Conservation (phyloP, 2,329 filamentous ascomycete species). For the Neonectria punicea region DNA sequence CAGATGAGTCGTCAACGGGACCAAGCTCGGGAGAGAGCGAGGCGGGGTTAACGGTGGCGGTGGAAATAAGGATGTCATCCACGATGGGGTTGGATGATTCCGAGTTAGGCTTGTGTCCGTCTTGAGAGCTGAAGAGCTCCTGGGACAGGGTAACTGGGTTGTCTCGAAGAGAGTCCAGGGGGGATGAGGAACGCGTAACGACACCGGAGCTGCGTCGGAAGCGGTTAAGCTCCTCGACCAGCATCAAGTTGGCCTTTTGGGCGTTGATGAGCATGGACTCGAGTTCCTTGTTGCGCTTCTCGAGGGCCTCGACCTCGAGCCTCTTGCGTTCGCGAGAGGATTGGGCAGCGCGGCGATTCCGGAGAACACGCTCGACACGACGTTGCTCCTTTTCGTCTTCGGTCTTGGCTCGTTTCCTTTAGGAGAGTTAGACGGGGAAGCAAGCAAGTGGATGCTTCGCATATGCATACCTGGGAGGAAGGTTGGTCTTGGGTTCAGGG, state of each 20-base stretch:
- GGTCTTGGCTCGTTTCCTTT: constrained; percentile 95
- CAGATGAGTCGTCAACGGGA: constrained; percentile 59
- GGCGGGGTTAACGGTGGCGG: constrained; percentile 68
- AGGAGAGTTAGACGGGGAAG: constrained; percentile 38
- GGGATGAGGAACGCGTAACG: constrained; percentile 53
- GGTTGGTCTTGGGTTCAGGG: constrained; percentile 94
- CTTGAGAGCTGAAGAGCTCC: constrained; percentile 65
- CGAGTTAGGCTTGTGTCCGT: constrained; percentile 46
- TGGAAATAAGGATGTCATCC: constrained; percentile 56
- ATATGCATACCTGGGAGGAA: constrained; percentile 80
- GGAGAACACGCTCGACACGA: constrained; percentile 94
- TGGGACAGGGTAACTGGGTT: constrained; percentile 68
- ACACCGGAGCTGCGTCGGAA: constrained; percentile 58
- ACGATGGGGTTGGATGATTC: constrained; percentile 50
- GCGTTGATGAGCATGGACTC: constrained; percentile 70
- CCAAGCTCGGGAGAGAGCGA: constrained; percentile 68
- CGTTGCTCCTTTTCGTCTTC: constrained; percentile 99
- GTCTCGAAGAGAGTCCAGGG: constrained; percentile 55
- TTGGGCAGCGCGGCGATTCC: constrained; percentile 95
- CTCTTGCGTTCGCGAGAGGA: constrained; percentile 96
- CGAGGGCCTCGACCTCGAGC: constrained; percentile 85
- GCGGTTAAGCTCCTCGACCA: constrained; percentile 62
- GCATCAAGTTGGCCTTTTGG: constrained; percentile 61
- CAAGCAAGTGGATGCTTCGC: not conserved
- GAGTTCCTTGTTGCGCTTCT: constrained; percentile 77